Evolutionary conservation across 148 eudicot genomes (phyloP).

Genomic region (Arctostaphylos glauca): DNA sequence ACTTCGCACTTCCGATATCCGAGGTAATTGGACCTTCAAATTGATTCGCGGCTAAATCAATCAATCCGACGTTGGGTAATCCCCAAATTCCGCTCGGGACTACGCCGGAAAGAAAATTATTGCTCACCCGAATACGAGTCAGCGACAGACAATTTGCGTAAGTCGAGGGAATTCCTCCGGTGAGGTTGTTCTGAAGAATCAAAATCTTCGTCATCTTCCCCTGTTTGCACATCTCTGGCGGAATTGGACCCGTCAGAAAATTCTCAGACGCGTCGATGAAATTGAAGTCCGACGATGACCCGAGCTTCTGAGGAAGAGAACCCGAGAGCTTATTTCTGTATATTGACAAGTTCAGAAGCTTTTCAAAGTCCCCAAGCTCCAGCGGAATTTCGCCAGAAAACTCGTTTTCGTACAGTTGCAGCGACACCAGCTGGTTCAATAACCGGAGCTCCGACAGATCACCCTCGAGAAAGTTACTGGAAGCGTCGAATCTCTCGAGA

Average conservation of each 20-base stretch:
- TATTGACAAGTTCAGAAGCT: conserved; percentile 56
- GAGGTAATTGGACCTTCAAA: conserved; percentile 56
- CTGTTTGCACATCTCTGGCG: conserved; percentile 78
- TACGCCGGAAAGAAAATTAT: conserved; percentile 61
- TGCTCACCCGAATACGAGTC: conserved; percentile 71
- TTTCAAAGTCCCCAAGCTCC: conserved; percentile 74
- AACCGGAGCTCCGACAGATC: conserved; percentile 57
- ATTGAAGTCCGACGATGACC: conserved; percentile 71
- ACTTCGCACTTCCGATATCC: conserved; percentile 54
- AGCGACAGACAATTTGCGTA: conserved; percentile 65
- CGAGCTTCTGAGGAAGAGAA: conserved; percentile 62
- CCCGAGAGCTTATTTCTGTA: conserved; percentile 69
- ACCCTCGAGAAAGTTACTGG: conserved; percentile 50
- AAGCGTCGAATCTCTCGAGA: conserved; percentile 63
- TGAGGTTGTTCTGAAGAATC: conserved; percentile 62
- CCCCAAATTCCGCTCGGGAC: conserved; percentile 89
- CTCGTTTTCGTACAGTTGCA: conserved; percentile 56
- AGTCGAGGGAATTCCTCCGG: conserved; percentile 63
- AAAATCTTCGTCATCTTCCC: conserved; percentile 62
- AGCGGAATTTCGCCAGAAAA: conserved; percentile 69
- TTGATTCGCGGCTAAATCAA: conserved; percentile 59
- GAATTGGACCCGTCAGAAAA: conserved; percentile 64
- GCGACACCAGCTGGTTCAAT: conserved; percentile 36
- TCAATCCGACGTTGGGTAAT: conserved; percentile 48
- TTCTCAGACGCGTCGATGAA: conserved; percentile 85